Evolutionary conservation across 352 stramenopile species (phyloP).

Genomic region (Phytophthora fragariaefolia): DNA sequence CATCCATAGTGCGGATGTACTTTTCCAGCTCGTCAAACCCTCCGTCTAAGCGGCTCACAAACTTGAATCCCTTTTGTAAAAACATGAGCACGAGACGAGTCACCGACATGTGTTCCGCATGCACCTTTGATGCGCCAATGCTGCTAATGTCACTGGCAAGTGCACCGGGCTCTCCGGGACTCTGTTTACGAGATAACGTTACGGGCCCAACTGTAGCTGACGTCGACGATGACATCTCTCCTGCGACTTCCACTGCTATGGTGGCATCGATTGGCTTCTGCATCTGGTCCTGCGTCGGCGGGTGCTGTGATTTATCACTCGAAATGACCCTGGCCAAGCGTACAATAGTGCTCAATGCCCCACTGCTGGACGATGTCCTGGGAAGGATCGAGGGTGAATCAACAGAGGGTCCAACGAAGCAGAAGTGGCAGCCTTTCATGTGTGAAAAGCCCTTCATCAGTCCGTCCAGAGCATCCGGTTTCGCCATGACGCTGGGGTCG

Average conservation of each 20-base stretch:
- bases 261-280: conserved; percentile 27
- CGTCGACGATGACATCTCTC: conserved; percentile 8
- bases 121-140: conserved; percentile 36
- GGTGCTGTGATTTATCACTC: conserved; percentile 52
- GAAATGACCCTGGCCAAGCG: conserved; percentile 65
- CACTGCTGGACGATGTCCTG: conserved; percentile 42
- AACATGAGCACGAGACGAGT: conserved; percentile 88
- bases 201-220: conserved; percentile 9
- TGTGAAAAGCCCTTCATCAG: conserved; percentile 82
- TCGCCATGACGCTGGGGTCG: conserved; percentile 76
- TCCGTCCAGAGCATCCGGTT: conserved; percentile 71
- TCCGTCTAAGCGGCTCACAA: conserved; percentile 84
- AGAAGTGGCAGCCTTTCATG: conserved; percentile 92
- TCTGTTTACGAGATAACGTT: conserved; percentile 31
- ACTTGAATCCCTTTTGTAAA: conserved; percentile 86
- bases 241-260: conserved; percentile 14
- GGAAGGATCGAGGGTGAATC: conserved; percentile 26
- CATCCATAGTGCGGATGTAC: conserved; percentile 66
- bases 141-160: conserved; percentile 45
- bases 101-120: conserved; percentile 71
- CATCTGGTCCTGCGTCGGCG: conserved; percentile 10
- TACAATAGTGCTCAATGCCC: conserved; percentile 59
- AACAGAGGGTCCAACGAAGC: conserved; percentile 79
- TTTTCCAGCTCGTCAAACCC: conserved; percentile 85
- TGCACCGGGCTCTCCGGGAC: conserved; percentile 35